Evolutionary conservation across 257 asterid species (phyloP).

Genomic region (Forsythia viridissima): DNA sequence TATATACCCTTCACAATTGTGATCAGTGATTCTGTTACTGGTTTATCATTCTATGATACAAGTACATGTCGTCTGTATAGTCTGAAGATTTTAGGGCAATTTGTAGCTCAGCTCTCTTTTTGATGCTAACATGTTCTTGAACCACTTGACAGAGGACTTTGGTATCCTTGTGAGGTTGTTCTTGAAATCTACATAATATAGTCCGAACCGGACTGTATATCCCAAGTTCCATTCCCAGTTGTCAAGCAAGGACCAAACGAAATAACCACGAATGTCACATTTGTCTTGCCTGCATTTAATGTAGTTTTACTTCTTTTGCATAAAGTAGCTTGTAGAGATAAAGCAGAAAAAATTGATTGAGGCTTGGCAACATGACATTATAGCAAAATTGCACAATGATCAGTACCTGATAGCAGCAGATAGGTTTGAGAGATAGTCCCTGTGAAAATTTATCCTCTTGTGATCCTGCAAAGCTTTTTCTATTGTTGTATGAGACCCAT

Average conservation of each 20-base stretch:
- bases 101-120: conserved; percentile 12
- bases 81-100: not conserved
- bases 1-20: not conserved
- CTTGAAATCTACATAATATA: conserved; percentile 77
- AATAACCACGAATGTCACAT: conserved; percentile 71
- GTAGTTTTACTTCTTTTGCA: not conserved
- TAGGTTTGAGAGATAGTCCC: conserved; percentile 73
- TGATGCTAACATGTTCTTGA: conserved; percentile 48
- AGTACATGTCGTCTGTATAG: not conserved
- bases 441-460: conserved; percentile 67
- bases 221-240: conserved; percentile 99
- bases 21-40: not conserved
- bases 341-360: not conserved
- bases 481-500: conserved; percentile 31
- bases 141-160: conserved; percentile 78
- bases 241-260: conserved; percentile 88
- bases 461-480: conserved; percentile 58
- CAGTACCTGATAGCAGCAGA: conserved; percentile 83
- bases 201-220: conserved; percentile 74
- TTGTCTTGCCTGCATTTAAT: conserved; percentile 60
- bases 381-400: not conserved
- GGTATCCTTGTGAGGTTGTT: conserved; percentile 82
- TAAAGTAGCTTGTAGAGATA: not conserved
- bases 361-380: not conserved
- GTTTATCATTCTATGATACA: not conserved